A percentile compares a stretch with the other conserved stretches of the same genome.
These are phyloP conservation scores for Parafenestella ontariensis DNA, from an alignment of 2,329 filamentous ascomycete genomes.

Conservation along the genomic window DNA sequence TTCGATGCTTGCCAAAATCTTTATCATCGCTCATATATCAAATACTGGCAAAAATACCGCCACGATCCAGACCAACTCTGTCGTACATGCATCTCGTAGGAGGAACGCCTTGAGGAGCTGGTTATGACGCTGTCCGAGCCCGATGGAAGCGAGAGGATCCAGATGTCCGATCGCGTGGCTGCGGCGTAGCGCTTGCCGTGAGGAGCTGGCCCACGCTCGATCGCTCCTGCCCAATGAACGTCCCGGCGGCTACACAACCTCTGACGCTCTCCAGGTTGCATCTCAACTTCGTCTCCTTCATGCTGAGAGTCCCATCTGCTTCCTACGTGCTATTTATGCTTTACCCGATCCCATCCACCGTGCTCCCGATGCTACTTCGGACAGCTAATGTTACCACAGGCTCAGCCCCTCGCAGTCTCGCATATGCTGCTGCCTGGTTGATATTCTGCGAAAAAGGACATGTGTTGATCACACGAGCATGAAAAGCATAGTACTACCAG, in stretches of 20 bases:
- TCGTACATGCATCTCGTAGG: too few species aligned
- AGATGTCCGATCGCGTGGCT: slow-evolving; percentile 28
- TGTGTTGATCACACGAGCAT: too few species aligned
- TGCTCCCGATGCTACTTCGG: neutral
- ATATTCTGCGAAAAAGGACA: neutral
- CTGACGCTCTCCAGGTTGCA: slow-evolving; percentile 25
- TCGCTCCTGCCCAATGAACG: slow-evolving; percentile 38
- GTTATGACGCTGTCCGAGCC: too few species aligned
- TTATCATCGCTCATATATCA: neutral
- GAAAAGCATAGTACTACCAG: neutral
- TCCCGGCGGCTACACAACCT: slow-evolving; percentile 20
- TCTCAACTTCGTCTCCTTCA: slow-evolving; percentile 30
- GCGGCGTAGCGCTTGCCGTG: slow-evolving; percentile 40
- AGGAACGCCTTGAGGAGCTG: too few species aligned
- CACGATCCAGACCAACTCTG: too few species aligned
- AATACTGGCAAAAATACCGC: too few species aligned
- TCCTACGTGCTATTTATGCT: neutral
- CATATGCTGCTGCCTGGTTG: neutral
- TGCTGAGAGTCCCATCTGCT: neutral
- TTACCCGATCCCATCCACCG: neutral
- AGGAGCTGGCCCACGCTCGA: slow-evolving; percentile 5
- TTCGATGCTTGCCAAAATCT: too few species aligned
- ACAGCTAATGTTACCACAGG: neutral
- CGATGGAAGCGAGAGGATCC: neutral
- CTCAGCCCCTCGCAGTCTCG: neutral